These are phyloP conservation scores for Chondrus crispus DNA, from an alignment of 23 red algal species.

Conservation along the genomic window DNA sequence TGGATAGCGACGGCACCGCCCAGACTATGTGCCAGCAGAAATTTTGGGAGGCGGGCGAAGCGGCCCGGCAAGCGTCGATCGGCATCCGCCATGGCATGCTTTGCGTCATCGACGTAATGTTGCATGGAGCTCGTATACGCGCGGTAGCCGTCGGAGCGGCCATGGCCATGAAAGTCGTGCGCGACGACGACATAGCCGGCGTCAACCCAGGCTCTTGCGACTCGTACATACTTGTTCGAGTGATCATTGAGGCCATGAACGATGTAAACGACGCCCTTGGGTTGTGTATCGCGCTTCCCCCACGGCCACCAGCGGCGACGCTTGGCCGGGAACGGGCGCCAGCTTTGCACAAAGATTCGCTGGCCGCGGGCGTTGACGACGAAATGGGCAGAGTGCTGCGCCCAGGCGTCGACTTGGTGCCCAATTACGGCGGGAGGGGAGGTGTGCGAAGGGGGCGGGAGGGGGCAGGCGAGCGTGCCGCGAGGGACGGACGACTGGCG, in stretches of 20 bases:
- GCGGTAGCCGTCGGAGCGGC: slow-evolving; percentile 75
- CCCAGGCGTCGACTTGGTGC: slow-evolving; percentile 43
- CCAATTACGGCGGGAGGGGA: slow-evolving; percentile 31
- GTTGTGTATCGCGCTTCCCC: not conserved
- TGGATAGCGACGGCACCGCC: slow-evolving; percentile 81
- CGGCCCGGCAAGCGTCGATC: slow-evolving; percentile 21
- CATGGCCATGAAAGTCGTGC: slow-evolving; percentile 80
- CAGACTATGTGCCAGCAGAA: slow-evolving; percentile 71
- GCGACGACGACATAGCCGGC: slow-evolving; percentile 71
- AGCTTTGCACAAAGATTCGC: slow-evolving; percentile 71
- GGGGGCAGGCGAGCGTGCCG: slow-evolving; percentile 38
- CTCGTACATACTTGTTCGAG: slow-evolving; percentile 62
- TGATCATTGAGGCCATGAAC: slow-evolving; percentile 80
- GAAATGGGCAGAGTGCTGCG: slow-evolving; percentile 50
- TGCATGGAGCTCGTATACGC: slow-evolving; percentile 61
- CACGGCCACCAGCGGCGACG: not conserved
- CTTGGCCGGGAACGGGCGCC: slow-evolving; percentile 38
- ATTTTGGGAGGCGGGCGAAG: slow-evolving; percentile 48
- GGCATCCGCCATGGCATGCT: slow-evolving; percentile 23
- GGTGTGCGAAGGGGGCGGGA: not conserved
- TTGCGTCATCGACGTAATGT: slow-evolving; percentile 66
- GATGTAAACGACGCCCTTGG: slow-evolving; percentile 58
- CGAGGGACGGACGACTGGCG: not conserved
- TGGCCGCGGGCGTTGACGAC: slow-evolving; percentile 70
- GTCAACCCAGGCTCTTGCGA: slow-evolving; percentile 56